Evolutionary conservation across 345 rosid species (phyloP).

Genomic region (Lepidium didymum): DNA sequence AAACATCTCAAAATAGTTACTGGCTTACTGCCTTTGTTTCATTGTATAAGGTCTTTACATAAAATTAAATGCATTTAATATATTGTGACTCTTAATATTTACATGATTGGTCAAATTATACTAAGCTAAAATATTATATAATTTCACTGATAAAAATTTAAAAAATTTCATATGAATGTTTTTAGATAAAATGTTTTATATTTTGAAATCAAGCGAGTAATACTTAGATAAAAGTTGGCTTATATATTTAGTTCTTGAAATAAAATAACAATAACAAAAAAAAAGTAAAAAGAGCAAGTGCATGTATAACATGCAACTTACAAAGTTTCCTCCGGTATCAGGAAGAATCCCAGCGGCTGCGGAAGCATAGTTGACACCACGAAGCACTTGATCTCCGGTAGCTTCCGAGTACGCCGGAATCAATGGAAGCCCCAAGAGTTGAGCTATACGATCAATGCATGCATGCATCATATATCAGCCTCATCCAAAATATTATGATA

Average conservation of each 20-base stretch:
- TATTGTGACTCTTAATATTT: no score
- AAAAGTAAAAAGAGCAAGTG: neutral
- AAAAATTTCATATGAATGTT: no score
- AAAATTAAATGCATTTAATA: no score
- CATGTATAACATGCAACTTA: constrained; percentile 24
- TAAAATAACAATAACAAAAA: neutral
- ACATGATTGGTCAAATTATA: no score
- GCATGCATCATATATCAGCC: constrained; percentile 2
- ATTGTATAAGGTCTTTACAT: no score
- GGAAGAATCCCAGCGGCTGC: constrained; percentile 97
- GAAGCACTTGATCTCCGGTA: constrained; percentile 63
- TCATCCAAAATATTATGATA: neutral
- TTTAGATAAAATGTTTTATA: no score
- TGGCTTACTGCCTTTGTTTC: no score
- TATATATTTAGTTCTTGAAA: neutral
- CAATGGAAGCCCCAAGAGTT: constrained; percentile 67
- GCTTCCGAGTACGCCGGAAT: constrained; percentile 84
- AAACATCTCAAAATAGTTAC: neutral
- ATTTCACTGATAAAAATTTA: no score
- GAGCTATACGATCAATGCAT: constrained; percentile 46
- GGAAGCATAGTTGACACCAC: constrained; percentile 91
- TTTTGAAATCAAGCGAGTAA: no score
- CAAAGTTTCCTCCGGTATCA: constrained; percentile 84
- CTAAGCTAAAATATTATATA: no score
- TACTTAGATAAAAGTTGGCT: no score